Conservation (phyloP, 345 rosid species). For the Tarenaya hassleriana region DNA sequence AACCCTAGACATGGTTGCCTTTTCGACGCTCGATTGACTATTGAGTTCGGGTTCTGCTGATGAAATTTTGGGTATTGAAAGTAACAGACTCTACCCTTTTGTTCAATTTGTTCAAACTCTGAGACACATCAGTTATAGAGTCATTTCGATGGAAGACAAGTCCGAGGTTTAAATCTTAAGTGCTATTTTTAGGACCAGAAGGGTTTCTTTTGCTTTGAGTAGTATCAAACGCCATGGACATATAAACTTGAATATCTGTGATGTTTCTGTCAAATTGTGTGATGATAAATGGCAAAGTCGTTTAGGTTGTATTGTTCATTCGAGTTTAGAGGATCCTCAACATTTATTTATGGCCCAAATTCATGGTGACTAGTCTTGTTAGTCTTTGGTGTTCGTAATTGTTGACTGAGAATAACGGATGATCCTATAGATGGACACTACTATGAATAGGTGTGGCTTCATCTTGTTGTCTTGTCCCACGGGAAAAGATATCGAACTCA, state of each 20-base stretch:
- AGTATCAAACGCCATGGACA: not conserved
- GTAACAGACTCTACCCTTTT: slow-evolving; percentile 4
- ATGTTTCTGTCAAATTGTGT: slow-evolving; percentile 2
- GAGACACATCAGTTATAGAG: not conserved
- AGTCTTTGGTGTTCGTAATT: no score
- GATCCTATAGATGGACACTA: no score
- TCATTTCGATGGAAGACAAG: not conserved
- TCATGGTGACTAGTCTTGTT: no score
- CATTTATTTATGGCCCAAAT: no score
- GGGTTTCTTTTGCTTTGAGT: not conserved
- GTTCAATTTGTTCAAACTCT: not conserved
- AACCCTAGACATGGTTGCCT: not conserved
- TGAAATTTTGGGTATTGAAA: not conserved
- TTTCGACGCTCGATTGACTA: not conserved
- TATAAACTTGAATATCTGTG: not conserved
- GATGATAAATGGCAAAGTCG: not conserved
- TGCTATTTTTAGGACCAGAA: not conserved
- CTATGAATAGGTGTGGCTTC: no score
- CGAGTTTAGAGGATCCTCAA: no score
- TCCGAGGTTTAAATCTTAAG: not conserved
- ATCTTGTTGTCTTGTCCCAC: no score
- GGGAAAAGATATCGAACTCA: no score
- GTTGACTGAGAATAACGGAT: no score
- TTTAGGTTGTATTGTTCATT: not conserved
- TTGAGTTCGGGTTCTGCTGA: not conserved